phyloP scores from a whole-genome alignment of 176 grass and related monocot species.

The Panicum miliaceum region DNA sequence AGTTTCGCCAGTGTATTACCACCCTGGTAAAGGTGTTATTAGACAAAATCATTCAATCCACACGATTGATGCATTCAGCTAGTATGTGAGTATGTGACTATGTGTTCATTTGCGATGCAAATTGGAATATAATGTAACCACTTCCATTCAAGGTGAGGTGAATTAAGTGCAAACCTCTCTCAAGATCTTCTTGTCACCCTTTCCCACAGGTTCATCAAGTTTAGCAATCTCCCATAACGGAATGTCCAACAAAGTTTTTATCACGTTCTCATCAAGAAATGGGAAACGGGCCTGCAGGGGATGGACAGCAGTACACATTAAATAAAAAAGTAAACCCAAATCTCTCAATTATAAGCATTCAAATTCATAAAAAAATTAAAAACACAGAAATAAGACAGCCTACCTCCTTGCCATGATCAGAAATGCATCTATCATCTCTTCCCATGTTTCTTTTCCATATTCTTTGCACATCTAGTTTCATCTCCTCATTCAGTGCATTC shows the following conservation, averaged over 20 bases:
- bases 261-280: slow-evolving; percentile 91
- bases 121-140: not conserved
- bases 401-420: slow-evolving; percentile 95
- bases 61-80: not conserved
- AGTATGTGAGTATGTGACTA: too few relatives aligned
- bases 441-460: slow-evolving; percentile 99
- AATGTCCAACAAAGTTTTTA: slow-evolving; percentile 73
- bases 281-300: slow-evolving; percentile 75
- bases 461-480: slow-evolving; percentile 90
- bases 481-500: slow-evolving; percentile 72
- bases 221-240: slow-evolving; percentile 86
- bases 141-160: not conserved
- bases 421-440: slow-evolving; percentile 95
- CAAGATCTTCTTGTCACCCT: slow-evolving; percentile 94
- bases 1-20: not conserved
- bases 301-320: not conserved
- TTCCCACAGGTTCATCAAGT: slow-evolving; percentile 79
- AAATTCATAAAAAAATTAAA: slow-evolving; percentile 37
- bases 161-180: slow-evolving; percentile 72
- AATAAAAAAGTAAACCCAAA: not conserved
- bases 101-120: not conserved
- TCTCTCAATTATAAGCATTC: not conserved
- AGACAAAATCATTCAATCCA: slow-evolving; percentile 1
- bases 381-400: not conserved
- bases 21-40: not conserved